Conservation (phyloP, 2,329 filamentous ascomycete species). For the Arachnomyces sp. region DNA sequence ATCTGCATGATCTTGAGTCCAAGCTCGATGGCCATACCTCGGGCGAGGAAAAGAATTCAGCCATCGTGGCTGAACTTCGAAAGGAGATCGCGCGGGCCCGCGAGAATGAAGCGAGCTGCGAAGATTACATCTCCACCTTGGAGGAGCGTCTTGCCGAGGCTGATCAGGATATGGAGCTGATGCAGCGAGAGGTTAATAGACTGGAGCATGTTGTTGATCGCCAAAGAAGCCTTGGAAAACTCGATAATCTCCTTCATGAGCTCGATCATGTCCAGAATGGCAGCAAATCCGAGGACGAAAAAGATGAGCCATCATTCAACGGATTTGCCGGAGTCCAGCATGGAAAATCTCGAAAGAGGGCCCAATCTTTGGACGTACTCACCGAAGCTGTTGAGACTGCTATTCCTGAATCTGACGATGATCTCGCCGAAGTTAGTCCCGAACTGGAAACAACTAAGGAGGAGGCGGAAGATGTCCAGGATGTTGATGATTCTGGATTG, state of each 20-base stretch:
- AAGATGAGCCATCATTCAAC: conserved; percentile 16
- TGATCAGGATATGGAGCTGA: conserved; percentile 90
- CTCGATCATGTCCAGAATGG: conserved; percentile 61
- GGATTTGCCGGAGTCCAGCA: conserved; percentile 12
- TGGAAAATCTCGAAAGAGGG: conserved; percentile 22
- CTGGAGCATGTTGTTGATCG: conserved; percentile 93
- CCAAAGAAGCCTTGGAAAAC: conserved; percentile 86
- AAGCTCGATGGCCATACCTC: conserved; percentile 85
- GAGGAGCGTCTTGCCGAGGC: conserved; percentile 93
- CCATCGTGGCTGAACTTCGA: conserved; percentile 75
- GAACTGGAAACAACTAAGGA: conserved; percentile 21
- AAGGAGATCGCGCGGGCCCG: conserved; percentile 83
- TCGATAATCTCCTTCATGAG: conserved; percentile 87
- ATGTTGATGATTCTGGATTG: conserved; percentile 26
- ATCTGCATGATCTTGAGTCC: conserved; percentile 82
- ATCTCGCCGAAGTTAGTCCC: conserved; percentile 26
- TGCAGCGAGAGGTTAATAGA: conserved; percentile 93
- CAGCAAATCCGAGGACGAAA: conserved; percentile 30
- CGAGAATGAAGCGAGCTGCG: conserved; percentile 81
- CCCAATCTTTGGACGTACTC: conserved; percentile 34
- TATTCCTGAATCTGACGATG: conserved; percentile 40
- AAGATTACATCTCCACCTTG: conserved; percentile 95
- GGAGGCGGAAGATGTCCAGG: conserved; percentile 13
- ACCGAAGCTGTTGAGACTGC: conserved; percentile 39
- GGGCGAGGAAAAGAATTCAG: conserved; percentile 86